Base-by-base conservation (phyloP, 176 grass and related monocot species). In the Oryza rufipogon region DNA sequence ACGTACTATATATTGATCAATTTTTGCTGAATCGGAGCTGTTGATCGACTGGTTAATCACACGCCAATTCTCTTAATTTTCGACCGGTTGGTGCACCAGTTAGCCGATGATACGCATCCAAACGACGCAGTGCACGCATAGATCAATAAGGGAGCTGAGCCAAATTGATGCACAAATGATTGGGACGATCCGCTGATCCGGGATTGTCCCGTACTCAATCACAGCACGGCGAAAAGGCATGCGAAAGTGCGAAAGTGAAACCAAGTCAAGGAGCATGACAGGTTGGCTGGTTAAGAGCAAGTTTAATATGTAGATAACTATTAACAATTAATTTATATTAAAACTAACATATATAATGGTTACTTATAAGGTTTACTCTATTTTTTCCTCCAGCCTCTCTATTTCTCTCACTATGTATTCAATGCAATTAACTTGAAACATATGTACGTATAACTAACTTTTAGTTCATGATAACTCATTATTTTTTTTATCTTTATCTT, bases 121-220 rank as follows among this genome's bases (percentile, higher is more conserved):
- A 58, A 20, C 1, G 32, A 7, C 47, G 75, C 54, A 16, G 66
- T 46, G 54, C 3, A 0, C 4, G 49, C 15, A 54, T 38, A 38
- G 36, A 38, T 38, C 36, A 34, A 11, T 25, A 14, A 16, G 4
- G 7, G 51, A 79, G 10, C 12, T 4, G 12, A 32, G 7, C 56
- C 19, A 58, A 67, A 79, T 44, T 25, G 6, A 61, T 15, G 30
- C 74, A 19, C 68, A 72, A 66, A 79, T 68, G 33, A 73, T 44
- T 44, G 42, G 8, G 36, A 66, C n/a, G 25, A 51, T 78, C n/a
- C 42, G 15, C 19, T 20, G 54, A 22, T 22, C 56, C 19, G 6
- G 56, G 19, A 20, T 64, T 70, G 25, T 10, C 58, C 4, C 64
- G 12, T 63, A 12, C 64, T 34, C 16, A 36, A 16, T 68, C 33